These are phyloP conservation scores for Ophiostoma novo-ulmi DNA, from an alignment of 2,329 filamentous ascomycete species.

Conservation along the genomic window DNA sequence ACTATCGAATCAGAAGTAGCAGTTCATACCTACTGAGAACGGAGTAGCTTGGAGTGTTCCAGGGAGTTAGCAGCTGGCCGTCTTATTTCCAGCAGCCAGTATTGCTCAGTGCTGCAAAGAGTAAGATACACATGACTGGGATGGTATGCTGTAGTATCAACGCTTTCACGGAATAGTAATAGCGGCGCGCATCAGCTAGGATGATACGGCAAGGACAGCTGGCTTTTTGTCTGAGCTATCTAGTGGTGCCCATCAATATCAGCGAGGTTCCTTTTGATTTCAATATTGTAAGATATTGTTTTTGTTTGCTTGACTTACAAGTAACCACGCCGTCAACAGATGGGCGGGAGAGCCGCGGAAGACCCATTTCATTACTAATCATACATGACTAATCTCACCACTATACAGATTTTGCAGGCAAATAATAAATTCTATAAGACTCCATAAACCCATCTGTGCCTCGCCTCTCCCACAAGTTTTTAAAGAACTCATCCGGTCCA, in stretches of 20 bases:
- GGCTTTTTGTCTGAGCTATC: neutral
- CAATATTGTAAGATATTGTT: neutral
- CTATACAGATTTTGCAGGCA: neutral
- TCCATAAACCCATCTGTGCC: neutral
- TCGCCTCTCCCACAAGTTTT: neutral
- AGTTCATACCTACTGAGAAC: neutral
- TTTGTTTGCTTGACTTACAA: neutral
- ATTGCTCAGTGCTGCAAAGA: neutral
- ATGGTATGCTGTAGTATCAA: neutral
- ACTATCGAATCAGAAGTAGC: neutral
- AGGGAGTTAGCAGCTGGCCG: neutral
- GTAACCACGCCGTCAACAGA: neutral
- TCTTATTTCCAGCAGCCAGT: neutral
- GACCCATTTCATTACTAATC: neutral
- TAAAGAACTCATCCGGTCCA: slow-evolving; percentile 23
- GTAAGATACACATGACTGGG: neutral
- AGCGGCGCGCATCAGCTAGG: neutral
- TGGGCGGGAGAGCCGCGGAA: neutral
- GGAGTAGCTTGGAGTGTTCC: neutral
- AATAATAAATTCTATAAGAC: neutral
- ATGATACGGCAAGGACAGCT: neutral
- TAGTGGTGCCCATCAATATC: neutral
- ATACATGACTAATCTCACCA: neutral
- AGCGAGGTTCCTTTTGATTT: neutral
- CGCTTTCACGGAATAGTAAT: slow-evolving; percentile 13